Evolutionary conservation across 2,329 filamentous ascomycete genomes (phyloP).

Genomic region (Botryosphaeria dothidea): DNA sequence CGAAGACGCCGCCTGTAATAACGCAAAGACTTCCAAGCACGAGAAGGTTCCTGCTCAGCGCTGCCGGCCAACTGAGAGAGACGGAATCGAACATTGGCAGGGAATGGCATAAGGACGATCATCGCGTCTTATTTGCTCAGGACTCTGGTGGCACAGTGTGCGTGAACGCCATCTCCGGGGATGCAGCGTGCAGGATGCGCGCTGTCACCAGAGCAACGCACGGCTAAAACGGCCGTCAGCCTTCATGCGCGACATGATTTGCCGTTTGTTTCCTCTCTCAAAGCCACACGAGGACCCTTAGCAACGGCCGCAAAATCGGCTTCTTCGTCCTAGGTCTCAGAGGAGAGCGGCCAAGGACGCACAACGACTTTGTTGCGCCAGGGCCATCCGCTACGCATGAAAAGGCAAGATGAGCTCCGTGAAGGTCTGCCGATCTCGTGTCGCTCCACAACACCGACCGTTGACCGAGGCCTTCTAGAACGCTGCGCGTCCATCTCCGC

Average conservation of each 20-base stretch:
- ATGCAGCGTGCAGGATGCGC: background rate
- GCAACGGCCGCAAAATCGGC: background rate
- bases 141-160: background rate
- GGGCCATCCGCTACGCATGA: constrained; percentile 14
- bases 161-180: background rate
- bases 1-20: background rate
- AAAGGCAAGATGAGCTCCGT: constrained; percentile 16
- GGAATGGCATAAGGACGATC: background rate
- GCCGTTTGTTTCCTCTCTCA: background rate
- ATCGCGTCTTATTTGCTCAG: constrained; percentile 5
- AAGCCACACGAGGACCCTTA: background rate
- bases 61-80: background rate
- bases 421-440: constrained; percentile 8
- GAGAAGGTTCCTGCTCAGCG: background rate
- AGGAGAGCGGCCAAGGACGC: background rate
- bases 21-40: background rate
- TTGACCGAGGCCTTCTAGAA: background rate
- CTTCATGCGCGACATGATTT: background rate
- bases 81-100: background rate
- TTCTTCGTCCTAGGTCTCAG: background rate
- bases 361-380: background rate
- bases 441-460: constrained; percentile 4
- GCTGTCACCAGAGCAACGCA: constrained; percentile 4
- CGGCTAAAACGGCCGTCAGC: constrained; percentile 5
- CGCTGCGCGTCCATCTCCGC: background rate